These are phyloP conservation scores for Talaromyces sp. DNA, from an alignment of 2,329 filamentous ascomycete genomes.

Conservation along the genomic window DNA sequence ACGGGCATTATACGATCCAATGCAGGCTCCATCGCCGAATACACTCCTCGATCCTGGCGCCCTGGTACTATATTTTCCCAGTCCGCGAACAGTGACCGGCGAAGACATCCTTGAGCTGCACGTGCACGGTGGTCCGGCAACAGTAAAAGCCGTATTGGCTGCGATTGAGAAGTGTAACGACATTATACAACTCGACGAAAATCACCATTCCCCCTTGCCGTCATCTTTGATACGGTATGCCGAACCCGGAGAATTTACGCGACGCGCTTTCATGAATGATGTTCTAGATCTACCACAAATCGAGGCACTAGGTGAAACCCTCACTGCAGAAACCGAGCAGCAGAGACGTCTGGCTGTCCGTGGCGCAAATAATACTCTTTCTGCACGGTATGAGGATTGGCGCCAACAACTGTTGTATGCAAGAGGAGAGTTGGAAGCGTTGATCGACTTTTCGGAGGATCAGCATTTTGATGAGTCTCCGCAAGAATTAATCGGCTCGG, in stretches of 20 bases:
- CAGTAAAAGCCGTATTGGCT: slow-evolving; percentile 77
- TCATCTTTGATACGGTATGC: slow-evolving; percentile 68
- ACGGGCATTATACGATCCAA: slow-evolving; percentile 67
- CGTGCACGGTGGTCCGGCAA: slow-evolving; percentile 86
- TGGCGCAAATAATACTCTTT: slow-evolving; percentile 67
- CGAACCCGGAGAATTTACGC: slow-evolving; percentile 92
- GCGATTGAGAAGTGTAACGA: slow-evolving; percentile 60
- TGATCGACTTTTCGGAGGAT: slow-evolving; percentile 97
- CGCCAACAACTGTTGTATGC: slow-evolving; percentile 71
- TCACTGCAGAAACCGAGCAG: slow-evolving; percentile 76
- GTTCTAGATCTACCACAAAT: slow-evolving; percentile 83
- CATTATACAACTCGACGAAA: not conserved
- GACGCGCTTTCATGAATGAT: slow-evolving; percentile 82
- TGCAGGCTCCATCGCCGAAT: slow-evolving; percentile 32
- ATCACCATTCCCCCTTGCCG: slow-evolving; percentile 7
- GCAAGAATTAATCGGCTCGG: slow-evolving; percentile 64
- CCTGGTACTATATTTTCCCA: slow-evolving; percentile 77
- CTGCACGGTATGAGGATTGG: slow-evolving; percentile 79
- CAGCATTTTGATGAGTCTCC: slow-evolving; percentile 94
- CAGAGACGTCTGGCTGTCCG: slow-evolving; percentile 83
- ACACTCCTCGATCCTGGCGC: slow-evolving; percentile 71
- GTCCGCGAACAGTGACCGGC: slow-evolving; percentile 79
- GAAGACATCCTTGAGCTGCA: slow-evolving; percentile 92
- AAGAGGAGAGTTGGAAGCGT: slow-evolving; percentile 84
- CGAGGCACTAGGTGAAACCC: slow-evolving; percentile 60